Base-by-base conservation (phyloP, 345 rosid genomes). In the Firmiana major region DNA sequence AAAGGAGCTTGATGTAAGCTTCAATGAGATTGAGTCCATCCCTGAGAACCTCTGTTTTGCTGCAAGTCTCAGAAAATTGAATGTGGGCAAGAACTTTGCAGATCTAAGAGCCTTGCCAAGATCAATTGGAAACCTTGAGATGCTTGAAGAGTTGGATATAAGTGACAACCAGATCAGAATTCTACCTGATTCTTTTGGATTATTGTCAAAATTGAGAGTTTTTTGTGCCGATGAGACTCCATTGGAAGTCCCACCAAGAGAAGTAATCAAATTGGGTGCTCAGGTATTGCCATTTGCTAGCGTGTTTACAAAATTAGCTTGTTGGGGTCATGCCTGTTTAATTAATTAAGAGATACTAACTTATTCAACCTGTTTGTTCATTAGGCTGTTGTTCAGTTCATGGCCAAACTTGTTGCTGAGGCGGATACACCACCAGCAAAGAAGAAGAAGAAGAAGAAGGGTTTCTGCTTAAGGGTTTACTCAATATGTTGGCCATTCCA, bases 111-210 rank as follows among this genome's bases (percentile, higher is more conserved):
- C 88, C 43, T 76, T 90, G 83, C 94, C 94, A 7, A 78, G 79
- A 53, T 85, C 90, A 8, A 86, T 90, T 4, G 94, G 92, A 71
- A 89, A 89, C 34, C 90, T 90, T n/a, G 90, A 89, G 84, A 67
- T 84, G 89, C 92, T 89, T 4, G 94, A 90, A 75, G 92, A 90
- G 81, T 74, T 90, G 84, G 94, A 90, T 77, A 89, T 90, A 80
- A 85, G 91, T 71, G 90, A 86, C 57, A 78, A 88, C 71, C 94
- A 90, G 81, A 88, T 90, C 63, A 75, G 88, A 60, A 71, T 46
- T 24, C 70, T 90, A 75, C 94, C 94, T 0, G 90, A 86, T 74
- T 85, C 92, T 10, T 87, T 90, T 66, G 54, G 94, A 77, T 57
- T 84, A 53, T 72, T 90, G 79, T 80, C 88, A 2, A 87, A 85